phyloP scores from a whole-genome alignment of 768 basidiomycete genomes.

The Tephrocybe sp. region DNA sequence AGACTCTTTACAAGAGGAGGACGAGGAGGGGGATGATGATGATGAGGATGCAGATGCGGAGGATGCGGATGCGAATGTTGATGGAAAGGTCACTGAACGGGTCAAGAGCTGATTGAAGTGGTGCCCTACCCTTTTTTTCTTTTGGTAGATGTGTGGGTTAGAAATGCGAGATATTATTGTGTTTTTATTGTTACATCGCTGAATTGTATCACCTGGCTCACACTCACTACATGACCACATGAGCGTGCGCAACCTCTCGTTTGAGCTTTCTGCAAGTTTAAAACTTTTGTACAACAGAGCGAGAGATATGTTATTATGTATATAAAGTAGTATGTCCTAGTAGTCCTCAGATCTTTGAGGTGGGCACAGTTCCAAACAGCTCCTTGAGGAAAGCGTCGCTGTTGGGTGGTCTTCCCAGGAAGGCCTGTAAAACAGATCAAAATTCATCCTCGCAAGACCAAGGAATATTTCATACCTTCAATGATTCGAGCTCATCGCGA shows the following conservation, averaged over 20 bases:
- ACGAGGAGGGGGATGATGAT: conserved; percentile 27
- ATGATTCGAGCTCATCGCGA: conserved; percentile 76
- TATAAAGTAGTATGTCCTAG: neutral
- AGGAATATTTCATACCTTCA: conserved; percentile 47
- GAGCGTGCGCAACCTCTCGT: too few species aligned
- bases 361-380: conserved; percentile 48
- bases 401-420: conserved; percentile 74
- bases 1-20: conserved; percentile 21
- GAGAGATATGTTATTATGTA: neutral
- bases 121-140: neutral
- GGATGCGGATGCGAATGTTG: conserved; percentile 25
- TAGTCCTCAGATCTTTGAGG: conserved; percentile 11
- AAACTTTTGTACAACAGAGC: neutral
- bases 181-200: neutral
- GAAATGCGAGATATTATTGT: neutral
- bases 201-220: neutral
- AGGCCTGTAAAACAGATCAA: conserved; percentile 44
- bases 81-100: conserved; percentile 15
- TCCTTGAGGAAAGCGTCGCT: conserved; percentile 72
- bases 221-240: too few species aligned
- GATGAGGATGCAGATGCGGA: conserved; percentile 31
- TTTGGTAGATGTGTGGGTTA: neutral
- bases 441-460: neutral
- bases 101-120: neutral
- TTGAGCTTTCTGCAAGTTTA: neutral